Evolutionary conservation across 176 grass and related monocot genomes (phyloP).

Genomic region (Aechmea fasciata): DNA sequence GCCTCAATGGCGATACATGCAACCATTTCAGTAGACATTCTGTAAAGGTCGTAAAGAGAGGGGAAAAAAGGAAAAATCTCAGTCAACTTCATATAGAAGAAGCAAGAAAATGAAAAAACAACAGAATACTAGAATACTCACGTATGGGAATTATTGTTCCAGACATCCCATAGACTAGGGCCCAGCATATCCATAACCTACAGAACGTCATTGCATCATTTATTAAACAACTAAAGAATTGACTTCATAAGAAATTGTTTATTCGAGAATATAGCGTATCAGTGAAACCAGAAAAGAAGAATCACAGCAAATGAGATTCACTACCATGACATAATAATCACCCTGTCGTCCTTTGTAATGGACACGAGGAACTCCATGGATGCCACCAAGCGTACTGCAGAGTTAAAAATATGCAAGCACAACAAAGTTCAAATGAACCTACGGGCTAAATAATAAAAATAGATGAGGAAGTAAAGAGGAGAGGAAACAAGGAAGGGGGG

Average conservation of each 20-base stretch:
- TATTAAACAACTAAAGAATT: neutral
- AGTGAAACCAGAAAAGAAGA: neutral
- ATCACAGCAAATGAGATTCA: constrained; percentile 5
- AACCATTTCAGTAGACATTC: constrained; percentile 97
- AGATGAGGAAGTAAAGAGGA: neutral
- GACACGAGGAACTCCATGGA: constrained; percentile 82
- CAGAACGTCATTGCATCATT: neutral
- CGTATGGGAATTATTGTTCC: constrained; percentile 92
- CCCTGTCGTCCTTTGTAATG: constrained; percentile 90
- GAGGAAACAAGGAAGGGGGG: neutral
- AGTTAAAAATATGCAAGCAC: neutral
- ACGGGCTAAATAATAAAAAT: neutral
- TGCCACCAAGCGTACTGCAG: constrained; percentile 77
- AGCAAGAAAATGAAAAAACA: constrained; percentile 4
- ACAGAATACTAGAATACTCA: constrained; percentile 27
- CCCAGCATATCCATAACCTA: constrained; percentile 96
- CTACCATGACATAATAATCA: constrained; percentile 92
- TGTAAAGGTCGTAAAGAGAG: constrained; percentile 16
- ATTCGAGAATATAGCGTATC: neutral
- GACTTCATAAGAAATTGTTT: neutral
- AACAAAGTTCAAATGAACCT: neutral
- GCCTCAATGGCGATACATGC: constrained; percentile 97
- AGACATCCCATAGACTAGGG: constrained; percentile 92
- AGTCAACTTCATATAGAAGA: constrained; percentile 1
- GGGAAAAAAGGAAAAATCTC: constrained; percentile 4